These are phyloP conservation scores for Colletotrichum sublineola DNA, from an alignment of 2,329 filamentous ascomycete species.

Conservation along the genomic window DNA sequence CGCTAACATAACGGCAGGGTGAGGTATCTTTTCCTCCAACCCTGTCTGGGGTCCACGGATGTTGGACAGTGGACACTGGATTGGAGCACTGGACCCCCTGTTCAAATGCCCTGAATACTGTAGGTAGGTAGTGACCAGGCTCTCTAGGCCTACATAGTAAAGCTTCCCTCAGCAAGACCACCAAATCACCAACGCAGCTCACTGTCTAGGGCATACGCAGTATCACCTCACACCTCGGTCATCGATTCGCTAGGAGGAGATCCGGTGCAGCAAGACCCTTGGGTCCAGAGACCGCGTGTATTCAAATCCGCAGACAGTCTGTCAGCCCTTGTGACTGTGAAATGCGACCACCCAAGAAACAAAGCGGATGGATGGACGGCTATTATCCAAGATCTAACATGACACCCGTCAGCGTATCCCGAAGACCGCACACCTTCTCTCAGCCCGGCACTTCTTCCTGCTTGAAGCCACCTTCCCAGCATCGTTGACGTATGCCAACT, in stretches of 20 bases:
- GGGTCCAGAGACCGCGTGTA: background rate
- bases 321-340: background rate
- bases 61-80: conserved; percentile 14
- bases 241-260: conserved; percentile 15
- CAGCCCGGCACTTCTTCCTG: no score
- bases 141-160: conserved; percentile 11
- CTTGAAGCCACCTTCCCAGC: background rate
- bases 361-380: background rate
- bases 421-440: background rate
- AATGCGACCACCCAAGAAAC: no score
- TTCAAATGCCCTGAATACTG: conserved; percentile 2
- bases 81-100: conserved; percentile 5
- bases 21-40: conserved; percentile 18
- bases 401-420: background rate
- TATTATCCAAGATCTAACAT: background rate
- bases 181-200: conserved; percentile 27
- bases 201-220: conserved; percentile 27
- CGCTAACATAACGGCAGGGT: background rate
- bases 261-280: conserved; percentile 12
- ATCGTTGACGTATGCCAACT: conserved; percentile 13
- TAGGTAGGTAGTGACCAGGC: background rate
- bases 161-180: conserved; percentile 27
- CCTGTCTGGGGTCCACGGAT: conserved; percentile 17
- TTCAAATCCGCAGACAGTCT: background rate
- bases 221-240: conserved; percentile 32